phyloP scores from a whole-genome alignment of 495 filamentous ascomycete species.

The Tuber magnatum region DNA sequence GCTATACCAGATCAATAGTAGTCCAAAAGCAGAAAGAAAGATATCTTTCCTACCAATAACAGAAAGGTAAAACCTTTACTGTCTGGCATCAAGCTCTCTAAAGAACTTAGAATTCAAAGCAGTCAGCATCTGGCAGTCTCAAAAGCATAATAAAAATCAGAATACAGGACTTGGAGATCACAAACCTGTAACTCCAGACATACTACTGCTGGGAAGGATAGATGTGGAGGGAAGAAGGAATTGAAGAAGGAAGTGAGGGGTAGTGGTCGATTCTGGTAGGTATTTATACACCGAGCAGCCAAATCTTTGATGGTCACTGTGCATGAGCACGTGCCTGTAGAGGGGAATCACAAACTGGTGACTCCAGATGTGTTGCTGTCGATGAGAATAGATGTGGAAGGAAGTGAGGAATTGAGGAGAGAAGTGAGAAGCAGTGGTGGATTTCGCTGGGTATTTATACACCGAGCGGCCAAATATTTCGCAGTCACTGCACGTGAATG shows the following conservation, averaged over 20 bases:
- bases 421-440: not conserved
- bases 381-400: not conserved
- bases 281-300: not conserved
- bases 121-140: too few species aligned
- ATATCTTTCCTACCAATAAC: too few species aligned
- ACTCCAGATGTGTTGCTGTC: not conserved
- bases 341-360: not conserved
- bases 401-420: not conserved
- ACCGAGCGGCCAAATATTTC: not conserved
- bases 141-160: too few species aligned
- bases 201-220: fast-evolving
- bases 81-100: too few species aligned
- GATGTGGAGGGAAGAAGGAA: not conserved
- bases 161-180: too few species aligned
- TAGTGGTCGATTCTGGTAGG: not conserved
- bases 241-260: not conserved
- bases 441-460: not conserved
- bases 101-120: too few species aligned
- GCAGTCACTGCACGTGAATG: not conserved
- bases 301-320: not conserved
- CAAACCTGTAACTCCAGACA: not conserved
- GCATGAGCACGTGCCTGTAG: not conserved
- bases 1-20: too few species aligned
- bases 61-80: too few species aligned
- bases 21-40: too few species aligned